Base-by-base conservation (phyloP, 257 asterid genomes). In the Haberlea rhodopensis region DNA sequence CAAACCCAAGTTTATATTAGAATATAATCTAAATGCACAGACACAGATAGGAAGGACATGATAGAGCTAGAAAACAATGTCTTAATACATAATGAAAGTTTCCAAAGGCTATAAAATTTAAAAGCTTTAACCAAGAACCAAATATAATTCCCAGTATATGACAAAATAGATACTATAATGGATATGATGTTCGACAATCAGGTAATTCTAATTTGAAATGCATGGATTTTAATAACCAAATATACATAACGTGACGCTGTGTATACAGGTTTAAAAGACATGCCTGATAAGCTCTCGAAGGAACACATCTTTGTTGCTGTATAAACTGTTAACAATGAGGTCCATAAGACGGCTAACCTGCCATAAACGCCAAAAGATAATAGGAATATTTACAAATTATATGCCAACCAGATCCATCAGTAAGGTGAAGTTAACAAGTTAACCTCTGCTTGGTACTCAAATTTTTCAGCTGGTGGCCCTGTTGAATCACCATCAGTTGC, bases 271-370 rank as follows among this genome's bases (percentile, higher is more conserved):
- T 16, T 21, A 28, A 23, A 70, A 60, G 20, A 64, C 81, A 31
- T 80, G 71, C 99, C 99, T 94, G 83, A 90, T 82, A 70, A 94
- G 97, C 75, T 94, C 99, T 61, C 99, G 85, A 49, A 94, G 96
- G 80, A 94, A 87, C 64, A 92, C 96, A 3, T 90, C 96, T 76
- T 87, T 94, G 75, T 94, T 90, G 86, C 97, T 94, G 72, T 94
- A 94, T 62, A 90, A 72, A 69, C 96, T 94, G 73, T 90, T 94
- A 52, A 94, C 99, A 22, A 94, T 94, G 43, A 94, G 95, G 81
- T 90, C 97, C 97, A 94, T 90, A 34, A 94, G 96, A 54, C 97
- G 97, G 81, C 99, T 94, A 74, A 94, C 96, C 99, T 94, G 84
- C 63, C 70, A 69, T 49, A 69, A 57, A 62, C 52, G 62, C 37